Base-by-base conservation (phyloP, 176 grass and related monocot genomes). In the Tillandsia fasciculata region DNA sequence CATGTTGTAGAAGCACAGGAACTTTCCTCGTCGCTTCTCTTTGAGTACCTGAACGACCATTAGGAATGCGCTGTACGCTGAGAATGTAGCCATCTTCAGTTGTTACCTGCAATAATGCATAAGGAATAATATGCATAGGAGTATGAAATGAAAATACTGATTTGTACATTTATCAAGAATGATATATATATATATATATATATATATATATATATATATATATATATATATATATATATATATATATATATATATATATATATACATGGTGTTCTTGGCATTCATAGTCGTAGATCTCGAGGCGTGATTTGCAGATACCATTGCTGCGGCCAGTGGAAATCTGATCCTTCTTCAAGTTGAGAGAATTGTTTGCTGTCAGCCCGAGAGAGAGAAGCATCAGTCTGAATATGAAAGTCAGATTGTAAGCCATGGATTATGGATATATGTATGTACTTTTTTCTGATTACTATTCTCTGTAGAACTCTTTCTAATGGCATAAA, bases 51-150 rank as follows among this genome's bases (percentile, higher is more conserved):
- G 72, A 76, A 56, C 23, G 63, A n/a, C 82, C 82, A 67, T 78
- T 12, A 7, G 82, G 86, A 59, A 89, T 81, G 71, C 78, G 72
- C 72, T 82, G 81, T 53, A 88, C 58, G 50, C 81, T 82, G 78
- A 88, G 86, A 65, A 88, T 88, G 61, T 84, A 88, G 28, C 86
- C 82, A 81, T 88, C 86, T 57, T 84, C 58, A 72, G 86, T 82
- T 64, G 82, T 84, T 51, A 88, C 82, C 71, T 88, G 42, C 33
- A 51, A 72, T 29, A 72, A 17, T 23, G 3, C 51, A 74, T 58
- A 15, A 47, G 14, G 12, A 29, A 14, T 42, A 12, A 47, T 66
- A 47, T n/a, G 42, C 12, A 22, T 6, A 58, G 12, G 12, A 42
- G 24, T 2, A 54, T 28, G 13, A 33, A 18, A 54, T 42, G 18